These are phyloP conservation scores for Ceratobasidium sp. DNA, from an alignment of 1,284 basidiomycete genomes.

Conservation along the genomic window DNA sequence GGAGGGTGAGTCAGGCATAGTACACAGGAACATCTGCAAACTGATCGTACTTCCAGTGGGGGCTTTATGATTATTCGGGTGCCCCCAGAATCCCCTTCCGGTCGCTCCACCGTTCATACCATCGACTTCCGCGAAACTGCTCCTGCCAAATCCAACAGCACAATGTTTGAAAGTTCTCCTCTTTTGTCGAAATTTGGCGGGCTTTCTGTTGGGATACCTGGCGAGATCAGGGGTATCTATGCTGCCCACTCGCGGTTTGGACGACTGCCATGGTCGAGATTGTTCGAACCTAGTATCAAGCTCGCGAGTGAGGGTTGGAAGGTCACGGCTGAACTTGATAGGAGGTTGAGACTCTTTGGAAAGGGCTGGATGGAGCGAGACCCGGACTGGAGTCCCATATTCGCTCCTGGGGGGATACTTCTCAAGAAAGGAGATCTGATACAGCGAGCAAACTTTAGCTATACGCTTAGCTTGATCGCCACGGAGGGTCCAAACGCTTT, in stretches of 20 bases:
- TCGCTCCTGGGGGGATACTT: conserved; percentile 77
- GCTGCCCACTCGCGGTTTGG: conserved; percentile 84
- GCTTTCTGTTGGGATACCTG: conserved; percentile 82
- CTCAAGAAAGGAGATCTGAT: conserved; percentile 78
- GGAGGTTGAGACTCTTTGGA: conserved; percentile 31
- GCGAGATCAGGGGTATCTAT: conserved; percentile 83
- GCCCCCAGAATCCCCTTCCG: conserved; percentile 58
- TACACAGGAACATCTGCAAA: neutral
- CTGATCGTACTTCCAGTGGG: conserved; percentile 58
- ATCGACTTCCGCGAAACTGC: conserved; percentile 92
- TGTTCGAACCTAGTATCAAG: conserved; percentile 77
- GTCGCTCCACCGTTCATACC: conserved; percentile 67
- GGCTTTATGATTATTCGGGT: conserved; percentile 90
- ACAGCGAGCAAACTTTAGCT: conserved; percentile 68
- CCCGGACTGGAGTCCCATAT: conserved; percentile 79
- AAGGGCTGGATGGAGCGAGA: conserved; percentile 65
- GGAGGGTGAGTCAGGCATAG: conserved; percentile 38
- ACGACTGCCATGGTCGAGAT: conserved; percentile 72
- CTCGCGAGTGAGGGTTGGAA: conserved; percentile 77
- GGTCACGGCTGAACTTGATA: conserved; percentile 39
- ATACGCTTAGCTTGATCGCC: conserved; percentile 70
- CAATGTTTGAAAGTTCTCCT: conserved; percentile 72
- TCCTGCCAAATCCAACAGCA: conserved; percentile 69
- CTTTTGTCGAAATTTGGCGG: conserved; percentile 72
- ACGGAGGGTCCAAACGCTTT: conserved; percentile 73